Evolutionary conservation across 139 green algal genomes (phyloP), one percentile per base, ranked within the genome.

Genomic region (Chlorella sp.): DNA sequence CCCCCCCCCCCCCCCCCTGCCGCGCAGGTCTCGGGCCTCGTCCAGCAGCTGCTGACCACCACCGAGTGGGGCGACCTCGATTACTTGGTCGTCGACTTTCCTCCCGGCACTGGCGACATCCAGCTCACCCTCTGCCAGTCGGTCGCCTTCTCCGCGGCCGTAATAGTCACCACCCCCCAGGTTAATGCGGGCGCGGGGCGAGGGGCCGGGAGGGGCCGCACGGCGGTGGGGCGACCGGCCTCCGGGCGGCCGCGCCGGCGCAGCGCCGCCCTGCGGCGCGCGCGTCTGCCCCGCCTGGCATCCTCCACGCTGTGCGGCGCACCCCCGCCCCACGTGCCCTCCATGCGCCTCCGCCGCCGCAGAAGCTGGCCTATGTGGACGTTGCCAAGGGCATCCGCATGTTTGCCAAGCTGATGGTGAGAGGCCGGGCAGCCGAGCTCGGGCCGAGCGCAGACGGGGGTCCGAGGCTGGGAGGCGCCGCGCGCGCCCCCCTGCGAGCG

Each of bases 91-190:
- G 86, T 99, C 0, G 96, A 99, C 87, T 97, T 99, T 63, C 96
- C 96, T 2, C 96, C 96, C 12, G 96, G 96, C 58, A 99, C 96
- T 12, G 96, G 96, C 5, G 96, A 99, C 86, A 98, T 99, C 81
- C 96, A 99, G 87, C 89, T 99, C n/a, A 99, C 96, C 1, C 77
- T 99, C 29, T 98, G 95, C 87, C 87, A 95, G 77, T 91, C 88
- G 11, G 87, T 98, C 25, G 82, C 91, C 36, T 94, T 99, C 78
- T 92, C 87, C 15, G 96, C 96, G 12, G 96, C 96, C 36, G 96
- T 99, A 29, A 90, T 99, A 40, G 96, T 99, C n/a, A 99, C 96
- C 33, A 99, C 96, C 7, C 96, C 96, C 0, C n/a, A n/a, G n/a
- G n/a, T n/a, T n/a, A n/a, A n/a, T n/a, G n/a, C n/a, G n/a, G n/a